phyloP scores from a whole-genome alignment of 139 green algal species.

The Chlamydomonas incerta region DNA sequence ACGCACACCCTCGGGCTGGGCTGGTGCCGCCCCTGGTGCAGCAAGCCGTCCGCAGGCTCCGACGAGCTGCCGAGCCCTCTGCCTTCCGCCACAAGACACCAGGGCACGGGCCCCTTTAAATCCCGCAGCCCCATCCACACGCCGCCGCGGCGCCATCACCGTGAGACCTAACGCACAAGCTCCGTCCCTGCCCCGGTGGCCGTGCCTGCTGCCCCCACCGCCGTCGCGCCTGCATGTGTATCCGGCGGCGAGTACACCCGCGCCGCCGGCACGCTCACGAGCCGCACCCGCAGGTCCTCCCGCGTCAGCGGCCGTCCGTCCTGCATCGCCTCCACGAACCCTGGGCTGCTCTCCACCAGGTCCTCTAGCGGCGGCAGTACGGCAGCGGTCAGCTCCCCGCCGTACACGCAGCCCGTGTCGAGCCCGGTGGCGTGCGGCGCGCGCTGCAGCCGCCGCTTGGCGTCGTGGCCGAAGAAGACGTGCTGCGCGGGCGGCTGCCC shows the following conservation, averaged over 20 bases:
- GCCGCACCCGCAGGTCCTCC: constrained; percentile 25
- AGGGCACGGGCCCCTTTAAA: no score
- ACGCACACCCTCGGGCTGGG: no score
- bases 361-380: constrained; percentile 67
- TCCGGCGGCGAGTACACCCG: not conserved
- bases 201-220: no score
- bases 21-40: no score
- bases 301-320: not conserved
- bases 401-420: constrained; percentile 86
- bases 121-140: no score
- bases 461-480: constrained; percentile 84
- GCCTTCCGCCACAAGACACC: no score
- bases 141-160: no score
- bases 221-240: no score
- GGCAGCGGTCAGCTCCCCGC: constrained; percentile 71
- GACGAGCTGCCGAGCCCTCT: no score
- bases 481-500: constrained; percentile 62
- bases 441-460: constrained; percentile 66
- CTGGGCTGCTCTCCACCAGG: constrained; percentile 3
- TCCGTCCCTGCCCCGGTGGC: no score
- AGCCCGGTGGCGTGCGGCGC: constrained; percentile 70
- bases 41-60: no score
- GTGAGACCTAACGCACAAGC: no score
- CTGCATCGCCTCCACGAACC: not conserved
- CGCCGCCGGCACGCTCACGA: constrained; percentile 35